phyloP scores from a whole-genome alignment of 345 rosid genomes.

The Syzygium oleosum region DNA sequence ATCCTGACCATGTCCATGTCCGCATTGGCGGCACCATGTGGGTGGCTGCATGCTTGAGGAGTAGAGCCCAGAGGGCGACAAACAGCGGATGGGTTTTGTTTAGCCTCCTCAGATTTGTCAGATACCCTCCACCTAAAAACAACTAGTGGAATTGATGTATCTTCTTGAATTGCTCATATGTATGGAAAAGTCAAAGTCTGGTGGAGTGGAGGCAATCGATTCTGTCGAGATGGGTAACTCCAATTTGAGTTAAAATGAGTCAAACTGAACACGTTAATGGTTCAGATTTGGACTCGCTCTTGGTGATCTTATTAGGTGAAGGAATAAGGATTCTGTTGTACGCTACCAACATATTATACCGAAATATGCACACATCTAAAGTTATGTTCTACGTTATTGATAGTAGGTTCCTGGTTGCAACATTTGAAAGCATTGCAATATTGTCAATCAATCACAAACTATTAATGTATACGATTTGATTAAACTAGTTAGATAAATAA shows the following conservation, averaged over 20 bases:
- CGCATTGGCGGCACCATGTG: background rate
- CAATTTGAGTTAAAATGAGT: background rate
- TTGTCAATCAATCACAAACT: background rate
- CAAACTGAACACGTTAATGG: accelerated
- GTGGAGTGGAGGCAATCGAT: background rate
- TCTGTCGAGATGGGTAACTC: background rate
- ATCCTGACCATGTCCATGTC: background rate
- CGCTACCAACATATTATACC: accelerated
- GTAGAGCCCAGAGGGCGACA: background rate
- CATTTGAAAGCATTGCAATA: background rate
- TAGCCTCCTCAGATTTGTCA: background rate
- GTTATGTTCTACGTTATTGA: background rate
- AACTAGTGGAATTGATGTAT: background rate
- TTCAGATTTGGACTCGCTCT: background rate
- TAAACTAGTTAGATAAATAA: background rate
- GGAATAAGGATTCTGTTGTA: background rate
- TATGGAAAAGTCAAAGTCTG: background rate
- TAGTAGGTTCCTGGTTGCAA: background rate
- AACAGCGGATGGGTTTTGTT: background rate
- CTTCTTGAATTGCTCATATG: background rate
- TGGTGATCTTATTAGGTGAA: background rate
- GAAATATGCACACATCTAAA: accelerated
- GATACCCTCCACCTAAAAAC: background rate
- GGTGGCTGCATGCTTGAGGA: background rate
- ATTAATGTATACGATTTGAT: background rate